phyloP scores from a whole-genome alignment of 164 flowering plant species.

The Vitis rotundifolia region DNA sequence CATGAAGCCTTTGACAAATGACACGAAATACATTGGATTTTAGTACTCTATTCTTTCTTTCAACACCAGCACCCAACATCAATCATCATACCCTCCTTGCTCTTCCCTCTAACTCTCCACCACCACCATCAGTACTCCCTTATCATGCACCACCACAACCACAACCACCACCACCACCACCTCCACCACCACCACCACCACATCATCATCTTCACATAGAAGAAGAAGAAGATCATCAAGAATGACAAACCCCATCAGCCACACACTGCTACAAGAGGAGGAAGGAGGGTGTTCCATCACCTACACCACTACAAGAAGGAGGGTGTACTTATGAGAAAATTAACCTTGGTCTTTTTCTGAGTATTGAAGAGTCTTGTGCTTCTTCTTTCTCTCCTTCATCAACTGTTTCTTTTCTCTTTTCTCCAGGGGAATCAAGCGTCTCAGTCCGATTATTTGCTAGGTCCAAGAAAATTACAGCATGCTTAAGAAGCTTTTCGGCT shows the following conservation, averaged over 20 bases:
- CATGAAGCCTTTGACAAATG: neutral
- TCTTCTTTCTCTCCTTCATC: neutral
- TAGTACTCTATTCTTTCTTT: constrained; percentile 14
- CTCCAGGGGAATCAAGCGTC: constrained; percentile 34
- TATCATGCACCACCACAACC: constrained; percentile 14
- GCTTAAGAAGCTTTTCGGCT: constrained; percentile 2
- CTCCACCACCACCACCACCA: constrained; percentile 7
- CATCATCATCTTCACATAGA: neutral
- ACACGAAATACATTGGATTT: constrained; percentile 32
- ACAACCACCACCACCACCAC: neutral
- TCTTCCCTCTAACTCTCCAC: constrained; percentile 21
- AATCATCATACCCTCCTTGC: constrained; percentile 43
- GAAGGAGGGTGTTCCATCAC: no score
- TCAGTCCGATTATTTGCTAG: constrained; percentile 33
- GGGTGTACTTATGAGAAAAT: neutral
- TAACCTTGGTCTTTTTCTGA: constrained; percentile 1
- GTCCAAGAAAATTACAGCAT: constrained; percentile 21
- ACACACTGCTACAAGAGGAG: neutral
- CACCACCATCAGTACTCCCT: constrained; percentile 31
- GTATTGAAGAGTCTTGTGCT: neutral
- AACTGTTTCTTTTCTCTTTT: neutral
- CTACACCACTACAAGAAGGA: neutral
- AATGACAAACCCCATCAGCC: neutral
- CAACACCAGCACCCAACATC: constrained; percentile 33
- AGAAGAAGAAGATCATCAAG: constrained; percentile 4